Conservation (phyloP, 371 early-diverging fungal genomes). For the Chytridium lagenaria region DNA sequence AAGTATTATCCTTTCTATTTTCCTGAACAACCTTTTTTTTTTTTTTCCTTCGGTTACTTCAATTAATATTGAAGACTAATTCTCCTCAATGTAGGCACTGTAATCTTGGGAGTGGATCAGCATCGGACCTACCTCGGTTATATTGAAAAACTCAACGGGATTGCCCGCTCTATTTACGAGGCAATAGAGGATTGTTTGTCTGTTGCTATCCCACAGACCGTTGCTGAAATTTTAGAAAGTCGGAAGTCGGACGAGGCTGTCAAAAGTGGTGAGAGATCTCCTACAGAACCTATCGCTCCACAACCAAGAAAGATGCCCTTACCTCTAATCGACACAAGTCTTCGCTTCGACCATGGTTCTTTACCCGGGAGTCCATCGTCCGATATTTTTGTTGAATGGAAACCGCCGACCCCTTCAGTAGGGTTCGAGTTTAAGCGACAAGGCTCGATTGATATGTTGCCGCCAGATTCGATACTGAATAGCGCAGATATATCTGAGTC, state of each 20-base stretch:
- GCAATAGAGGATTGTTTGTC: conserved; percentile 40
- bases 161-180: conserved; percentile 29
- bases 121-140: conserved; percentile 37
- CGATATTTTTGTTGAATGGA: background rate
- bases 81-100: conserved; percentile 21
- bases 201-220: conserved; percentile 32
- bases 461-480: background rate
- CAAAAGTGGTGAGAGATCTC: background rate
- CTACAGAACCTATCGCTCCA: background rate
- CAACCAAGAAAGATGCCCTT: background rate
- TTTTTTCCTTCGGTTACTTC: too few species aligned
- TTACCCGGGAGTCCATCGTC: conserved; percentile 5
- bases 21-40: too few species aligned
- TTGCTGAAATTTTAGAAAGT: conserved; percentile 9
- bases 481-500: background rate
- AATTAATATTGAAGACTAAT: too few species aligned
- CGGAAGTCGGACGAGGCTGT: background rate
- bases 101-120: conserved; percentile 24
- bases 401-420: conserved; percentile 17
- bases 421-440: conserved; percentile 15
- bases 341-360: background rate
- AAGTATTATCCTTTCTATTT: too few species aligned
- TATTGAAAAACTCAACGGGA: conserved; percentile 37
- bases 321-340: background rate
- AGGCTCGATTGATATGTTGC: background rate